Conservation (phyloP, 208 protist species). For the Trichomonas gallinae region DNA sequence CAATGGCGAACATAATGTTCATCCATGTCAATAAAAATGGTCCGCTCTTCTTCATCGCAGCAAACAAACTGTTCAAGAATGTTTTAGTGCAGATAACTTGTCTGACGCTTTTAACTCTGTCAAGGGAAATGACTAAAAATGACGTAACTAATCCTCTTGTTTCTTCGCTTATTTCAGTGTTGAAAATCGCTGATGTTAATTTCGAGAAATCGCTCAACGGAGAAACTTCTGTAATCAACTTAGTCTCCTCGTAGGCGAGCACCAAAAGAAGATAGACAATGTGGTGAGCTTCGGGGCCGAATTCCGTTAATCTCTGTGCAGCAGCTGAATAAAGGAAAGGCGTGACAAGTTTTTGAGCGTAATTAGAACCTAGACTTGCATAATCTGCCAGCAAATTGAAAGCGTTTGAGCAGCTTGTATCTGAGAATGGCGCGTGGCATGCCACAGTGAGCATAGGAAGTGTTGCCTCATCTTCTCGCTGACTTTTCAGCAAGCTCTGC, state of each 20-base stretch:
- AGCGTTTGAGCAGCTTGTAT: neutral
- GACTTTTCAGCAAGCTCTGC: neutral
- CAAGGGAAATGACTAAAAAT: neutral
- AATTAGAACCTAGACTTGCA: neutral
- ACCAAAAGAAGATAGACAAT: neutral
- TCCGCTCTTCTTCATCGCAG: neutral
- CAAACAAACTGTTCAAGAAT: neutral
- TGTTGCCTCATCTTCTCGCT: neutral
- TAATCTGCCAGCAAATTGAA: neutral
- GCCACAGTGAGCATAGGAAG: neutral
- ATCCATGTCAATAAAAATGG: neutral
- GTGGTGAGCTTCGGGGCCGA: neutral
- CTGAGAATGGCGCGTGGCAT: neutral
- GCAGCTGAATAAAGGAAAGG: neutral
- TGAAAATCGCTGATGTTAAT: neutral
- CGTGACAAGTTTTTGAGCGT: neutral
- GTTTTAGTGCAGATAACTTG: neutral
- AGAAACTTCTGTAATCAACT: neutral
- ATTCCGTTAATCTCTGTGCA: neutral
- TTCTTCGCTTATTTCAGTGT: neutral
- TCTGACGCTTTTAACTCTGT: neutral
- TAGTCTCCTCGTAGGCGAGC: neutral
- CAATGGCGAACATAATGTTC: neutral
- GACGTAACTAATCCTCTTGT: neutral
- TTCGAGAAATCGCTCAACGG: neutral